Percentiles rank a stretch among this genome's conserved stretches.
These are phyloP conservation scores for Simplicillium sp. DNA, from an alignment of 2,329 filamentous ascomycete genomes.

Conservation along the genomic window DNA sequence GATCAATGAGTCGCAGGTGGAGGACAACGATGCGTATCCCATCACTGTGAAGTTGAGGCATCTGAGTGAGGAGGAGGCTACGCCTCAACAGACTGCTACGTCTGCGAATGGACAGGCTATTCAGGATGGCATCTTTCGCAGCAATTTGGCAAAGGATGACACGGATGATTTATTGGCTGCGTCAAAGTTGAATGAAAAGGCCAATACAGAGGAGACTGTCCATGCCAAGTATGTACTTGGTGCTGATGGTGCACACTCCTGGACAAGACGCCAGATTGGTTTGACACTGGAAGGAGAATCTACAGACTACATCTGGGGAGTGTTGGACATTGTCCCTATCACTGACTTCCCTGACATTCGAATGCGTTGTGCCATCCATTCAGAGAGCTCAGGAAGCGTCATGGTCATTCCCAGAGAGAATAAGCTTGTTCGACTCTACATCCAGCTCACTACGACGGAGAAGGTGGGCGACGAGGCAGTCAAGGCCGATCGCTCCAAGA, in stretches of 20 bases:
- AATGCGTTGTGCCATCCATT: conserved; percentile 48
- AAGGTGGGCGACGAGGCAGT: conserved; percentile 31
- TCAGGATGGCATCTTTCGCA: conserved; percentile 47
- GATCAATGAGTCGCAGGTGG: conserved; percentile 40
- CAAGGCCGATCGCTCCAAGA: conserved; percentile 48
- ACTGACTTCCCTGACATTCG: conserved; percentile 52
- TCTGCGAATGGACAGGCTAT: conserved; percentile 25
- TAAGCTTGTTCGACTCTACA: conserved; percentile 54
- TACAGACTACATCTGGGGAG: conserved; percentile 43
- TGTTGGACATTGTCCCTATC: conserved; percentile 30
- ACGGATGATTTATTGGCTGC: conserved; percentile 38
- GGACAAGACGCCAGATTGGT: conserved; percentile 49
- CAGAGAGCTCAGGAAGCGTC: conserved; percentile 42
- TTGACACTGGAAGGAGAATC: conserved; percentile 46
- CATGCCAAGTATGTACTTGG: conserved; percentile 42
- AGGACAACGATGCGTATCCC: conserved; percentile 45
- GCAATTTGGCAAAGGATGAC: conserved; percentile 47
- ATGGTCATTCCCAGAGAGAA: conserved; percentile 59
- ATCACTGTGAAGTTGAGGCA: conserved; percentile 50
- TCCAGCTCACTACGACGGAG: conserved; percentile 44
- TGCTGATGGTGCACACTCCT: conserved; percentile 57
- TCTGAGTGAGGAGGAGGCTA: conserved; percentile 47
- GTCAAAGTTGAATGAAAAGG: conserved; percentile 12
- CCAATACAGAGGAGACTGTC: conserved; percentile 16
- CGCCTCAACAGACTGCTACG: conserved; percentile 25